Conservation (phyloP, 2,329 filamentous ascomycete species). For the Dothidotthia symphoricarpi region DNA sequence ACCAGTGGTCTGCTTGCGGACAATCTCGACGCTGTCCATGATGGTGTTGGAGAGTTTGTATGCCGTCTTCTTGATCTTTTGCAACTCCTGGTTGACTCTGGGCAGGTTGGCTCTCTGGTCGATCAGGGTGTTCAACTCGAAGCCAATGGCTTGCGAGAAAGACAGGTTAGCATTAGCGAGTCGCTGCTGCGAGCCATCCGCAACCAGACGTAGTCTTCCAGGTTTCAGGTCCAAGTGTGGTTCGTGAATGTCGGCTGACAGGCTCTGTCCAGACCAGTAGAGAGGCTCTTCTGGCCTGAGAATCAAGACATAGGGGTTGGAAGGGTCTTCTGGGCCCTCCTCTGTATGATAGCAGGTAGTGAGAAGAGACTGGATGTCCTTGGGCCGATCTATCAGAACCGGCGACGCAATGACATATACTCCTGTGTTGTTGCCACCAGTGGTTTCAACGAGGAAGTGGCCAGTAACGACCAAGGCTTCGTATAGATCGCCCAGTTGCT, state of each 20-base stretch:
- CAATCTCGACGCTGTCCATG: constrained; percentile 96
- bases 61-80: constrained; percentile 91
- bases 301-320: constrained; percentile 81
- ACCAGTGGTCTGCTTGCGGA: constrained; percentile 78
- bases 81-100: constrained; percentile 85
- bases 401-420: constrained; percentile 84
- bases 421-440: constrained; percentile 66
- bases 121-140: constrained; percentile 83
- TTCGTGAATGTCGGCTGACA: constrained; percentile 69
- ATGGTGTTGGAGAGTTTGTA: constrained; percentile 97
- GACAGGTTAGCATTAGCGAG: constrained; percentile 74
- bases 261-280: constrained; percentile 76
- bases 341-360: constrained; percentile 73
- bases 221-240: constrained; percentile 81
- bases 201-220: constrained; percentile 82
- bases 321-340: constrained; percentile 67
- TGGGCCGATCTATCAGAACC: constrained; percentile 68
- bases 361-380: constrained; percentile 82
- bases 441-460: constrained; percentile 79
- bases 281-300: constrained; percentile 77
- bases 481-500: constrained; percentile 72
- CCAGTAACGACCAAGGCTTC: constrained; percentile 77
- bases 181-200: constrained; percentile 77
- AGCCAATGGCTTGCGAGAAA: constrained; percentile 75
- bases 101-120: constrained; percentile 92